These are phyloP conservation scores for Candida ipomoeae DNA, from an alignment of 805 yeast genomes.

Conservation along the genomic window DNA sequence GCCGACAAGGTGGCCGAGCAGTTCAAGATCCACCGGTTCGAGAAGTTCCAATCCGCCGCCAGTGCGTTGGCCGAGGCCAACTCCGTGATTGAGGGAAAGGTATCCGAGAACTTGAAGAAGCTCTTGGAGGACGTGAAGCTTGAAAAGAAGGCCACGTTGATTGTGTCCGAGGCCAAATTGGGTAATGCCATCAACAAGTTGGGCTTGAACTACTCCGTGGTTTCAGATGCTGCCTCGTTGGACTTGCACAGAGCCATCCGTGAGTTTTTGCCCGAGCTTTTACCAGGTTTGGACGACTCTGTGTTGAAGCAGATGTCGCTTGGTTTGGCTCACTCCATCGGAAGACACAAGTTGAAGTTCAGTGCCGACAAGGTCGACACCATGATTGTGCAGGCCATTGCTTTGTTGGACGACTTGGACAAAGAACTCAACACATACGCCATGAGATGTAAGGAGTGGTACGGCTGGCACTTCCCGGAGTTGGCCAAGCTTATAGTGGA, in stretches of 20 bases:
- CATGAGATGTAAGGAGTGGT: conserved; percentile 99
- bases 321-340: conserved; percentile 97
- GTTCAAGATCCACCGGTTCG: conserved; percentile 92
- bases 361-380: conserved; percentile 98
- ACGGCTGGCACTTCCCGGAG: conserved; percentile 99
- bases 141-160: conserved; percentile 79
- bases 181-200: conserved; percentile 95
- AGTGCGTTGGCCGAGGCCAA: conserved; percentile 94
- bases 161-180: conserved; percentile 92
- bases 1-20: conserved; percentile 84
- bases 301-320: conserved; percentile 92
- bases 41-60: conserved; percentile 91
- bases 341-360: conserved; percentile 96
- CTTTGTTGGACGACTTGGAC: conserved; percentile 92
- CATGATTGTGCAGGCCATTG: conserved; percentile 98
- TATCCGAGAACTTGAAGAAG: conserved; percentile 74
- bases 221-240: conserved; percentile 90
- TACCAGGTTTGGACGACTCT: conserved; percentile 86
- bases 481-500: conserved; percentile 95
- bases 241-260: conserved; percentile 95
- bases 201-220: conserved; percentile 81
- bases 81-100: conserved; percentile 89
- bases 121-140: conserved; percentile 71
- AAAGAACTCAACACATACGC: conserved; percentile 97
- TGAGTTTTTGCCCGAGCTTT: conserved; percentile 86